Evolutionary conservation across 2,329 filamentous ascomycete genomes (phyloP), one percentile per base, ranked within the genome.

Genomic region (Fusarium neocosmosporiellum): DNA sequence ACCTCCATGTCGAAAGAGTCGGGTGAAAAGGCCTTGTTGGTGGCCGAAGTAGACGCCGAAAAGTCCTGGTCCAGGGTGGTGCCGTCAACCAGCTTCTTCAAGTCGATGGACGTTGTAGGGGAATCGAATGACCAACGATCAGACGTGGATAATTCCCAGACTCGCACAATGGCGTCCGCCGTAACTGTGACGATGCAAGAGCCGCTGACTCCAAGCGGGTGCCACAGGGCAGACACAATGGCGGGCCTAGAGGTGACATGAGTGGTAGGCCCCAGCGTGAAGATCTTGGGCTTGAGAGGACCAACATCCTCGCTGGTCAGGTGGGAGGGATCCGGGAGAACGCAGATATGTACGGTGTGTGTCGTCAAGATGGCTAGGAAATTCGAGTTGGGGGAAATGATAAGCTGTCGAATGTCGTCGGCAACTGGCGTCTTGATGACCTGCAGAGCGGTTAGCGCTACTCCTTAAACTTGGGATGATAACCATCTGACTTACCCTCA

Each of bases 1-100:
- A 97, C 94, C 78, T 98, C 94, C 92, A 99, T 97, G 80, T 98
- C 95, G 67, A 97, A 92, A 2, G 90, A 90, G 80, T 98, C 95
- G 0, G 95, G 93, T 1, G 95, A 98, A 77, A 97, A 98, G 11
- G 91, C 92, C 75, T 93, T 94, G 80, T 91, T 94, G 48, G 90
- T 92, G 9, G 92, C 89, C 70, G 92, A 91, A 22, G 88, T 89
- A 1, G 93, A 94, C 7, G 94, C 94, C 34, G 90, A 87, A 79
- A 98, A 94, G 80, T 98, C 94, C 75, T 97, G 92, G 71, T 97
- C 92, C 20, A 93, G 86, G 5, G 90, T 94, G 4, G 90, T 92
- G 29, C 94, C 96, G 82, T 97, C 95, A 20, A 92, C 93, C 53
- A 99, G 87, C 81, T 97, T 97, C 83, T 93, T 93, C 72, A 98